Base-by-base conservation (phyloP, 495 filamentous ascomycete genomes). In the Saxophila tyrrhenica region DNA sequence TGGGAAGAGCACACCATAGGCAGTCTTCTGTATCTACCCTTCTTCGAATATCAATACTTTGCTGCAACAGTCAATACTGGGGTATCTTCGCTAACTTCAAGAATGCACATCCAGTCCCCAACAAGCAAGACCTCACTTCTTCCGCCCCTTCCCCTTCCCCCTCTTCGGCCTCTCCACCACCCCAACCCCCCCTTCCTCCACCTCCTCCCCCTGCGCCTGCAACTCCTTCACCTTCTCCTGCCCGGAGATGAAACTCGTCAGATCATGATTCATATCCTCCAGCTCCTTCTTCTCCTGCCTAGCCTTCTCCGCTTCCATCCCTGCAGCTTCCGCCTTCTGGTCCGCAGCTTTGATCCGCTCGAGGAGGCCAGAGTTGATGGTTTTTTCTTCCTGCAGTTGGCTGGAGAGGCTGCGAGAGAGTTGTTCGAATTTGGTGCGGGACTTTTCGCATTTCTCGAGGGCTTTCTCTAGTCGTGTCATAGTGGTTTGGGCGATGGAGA, bases 161-260 rank as follows among this genome's bases (percentile, higher is more conserved):
- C 71, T 70, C 64, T 77, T 74, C 29, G 1, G 57, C 32, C 63
- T 56, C 46, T 72, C 73, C 23, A 78, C 69, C 42, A 84, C 63
- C 66, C 75, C 77, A 48, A 81, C 64, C 47, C 69, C 79, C 15
- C 79, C 80, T 70, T 75, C 66, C 65, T 72, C 57, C 60, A 77
- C 47, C 66, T 79, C 56, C 67, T 78, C 78, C 1, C 70, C 75
- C 64, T 78, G 49, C 24, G 58, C 47, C 44, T 65, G 72, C 66
- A 83, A 67, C 67, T 85, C 80, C 72, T 81, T 80, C 60, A 98
- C 67, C 64, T 88, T 89, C 72, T 92, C 82, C 64, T 84, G 78
- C 2, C 86, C 83, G 44, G 80, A 84, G 47, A 98, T 89, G 64
- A 89, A 94, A 72, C 95, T 94, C 23, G 77, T 82, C 63, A 98